Conservation (phyloP, 768 basidiomycete genomes). For the Lentinula sp. region DNA sequence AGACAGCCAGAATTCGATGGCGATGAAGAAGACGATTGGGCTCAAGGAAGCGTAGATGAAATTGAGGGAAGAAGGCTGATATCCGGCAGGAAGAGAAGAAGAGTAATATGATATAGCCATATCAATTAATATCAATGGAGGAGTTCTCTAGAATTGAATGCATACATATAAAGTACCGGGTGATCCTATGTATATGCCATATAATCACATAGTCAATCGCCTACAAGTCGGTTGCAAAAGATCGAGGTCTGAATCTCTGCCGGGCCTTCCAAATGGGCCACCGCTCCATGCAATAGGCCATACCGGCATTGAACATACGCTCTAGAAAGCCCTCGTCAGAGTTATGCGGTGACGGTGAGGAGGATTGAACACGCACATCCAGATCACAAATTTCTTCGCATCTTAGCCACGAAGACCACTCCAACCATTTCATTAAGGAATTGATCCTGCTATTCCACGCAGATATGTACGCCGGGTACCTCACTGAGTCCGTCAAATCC, state of each 20-base stretch:
- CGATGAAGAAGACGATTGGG: neutral
- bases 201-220: neutral
- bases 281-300: slow-evolving; percentile 15
- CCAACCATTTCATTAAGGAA: slow-evolving; percentile 12
- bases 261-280: slow-evolving; percentile 3
- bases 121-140: neutral
- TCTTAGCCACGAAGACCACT: slow-evolving; percentile 14
- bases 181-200: neutral
- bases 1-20: neutral
- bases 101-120: neutral
- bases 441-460: slow-evolving; percentile 8
- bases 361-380: slow-evolving; percentile 9
- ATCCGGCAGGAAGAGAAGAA: neutral
- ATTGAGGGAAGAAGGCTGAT: no score
- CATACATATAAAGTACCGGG: neutral
- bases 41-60: neutral
- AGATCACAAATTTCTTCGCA: slow-evolving; percentile 13
- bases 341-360: neutral
- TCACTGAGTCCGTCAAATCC: neutral
- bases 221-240: neutral
- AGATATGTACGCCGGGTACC: neutral
- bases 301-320: slow-evolving; percentile 14
- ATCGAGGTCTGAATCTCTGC: neutral
- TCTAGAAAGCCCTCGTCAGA: neutral
- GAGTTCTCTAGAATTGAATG: neutral